Evolutionary conservation across 2,329 filamentous ascomycete species (phyloP), one percentile per base, ranked within the genome.

Genomic region (Hyphodiscus sp.): DNA sequence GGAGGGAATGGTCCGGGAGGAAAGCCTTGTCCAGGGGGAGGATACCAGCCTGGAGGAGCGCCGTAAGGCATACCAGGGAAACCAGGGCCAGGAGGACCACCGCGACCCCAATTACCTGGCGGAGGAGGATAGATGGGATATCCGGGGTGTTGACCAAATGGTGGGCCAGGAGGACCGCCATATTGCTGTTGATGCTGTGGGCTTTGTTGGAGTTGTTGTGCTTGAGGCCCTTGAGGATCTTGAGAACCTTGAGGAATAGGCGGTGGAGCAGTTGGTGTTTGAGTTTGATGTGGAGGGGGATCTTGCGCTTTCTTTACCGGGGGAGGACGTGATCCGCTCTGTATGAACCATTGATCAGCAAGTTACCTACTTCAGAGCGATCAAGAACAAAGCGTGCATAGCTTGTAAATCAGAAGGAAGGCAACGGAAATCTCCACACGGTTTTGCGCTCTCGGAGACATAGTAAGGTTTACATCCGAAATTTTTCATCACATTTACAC

Each of bases 391-490:
- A 13, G 11, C 13, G 33, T 38, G 16, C 13, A 10, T 6, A 38
- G 33, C 33, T 38, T 38, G 33, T 38, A 38, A 68, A 84, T 96
- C 91, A 96, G 91, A 96, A 96, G 91, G 91, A 96, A 96, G 91
- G 91, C 91, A 96, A 96, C 91, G 91, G 91, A 96, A 86, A 87
- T 83, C 75, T 96, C 91, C 85, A 95, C 91, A 96, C 77, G 81
- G 80, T 76, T 83, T 85, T 95, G 91, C 91, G 90, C 90, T 87
- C 86, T 86, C 87, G 87, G 87, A 86, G 86, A 83, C 33, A 80
- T 82, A 81, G 77, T 79, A 82, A 78, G 80, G 74, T 95, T 95
- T 89, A 94, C 89, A 96, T 96, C 91, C 91, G 91, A 81, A 86
- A 89, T 95, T 75, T 75, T 94, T 95, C 89, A 90, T 96, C 91